A percentile compares a stretch with the other conserved stretches of the same genome.
phyloP scores from a whole-genome alignment of 495 filamentous ascomycete genomes.

The Aspergillus campestris region DNA sequence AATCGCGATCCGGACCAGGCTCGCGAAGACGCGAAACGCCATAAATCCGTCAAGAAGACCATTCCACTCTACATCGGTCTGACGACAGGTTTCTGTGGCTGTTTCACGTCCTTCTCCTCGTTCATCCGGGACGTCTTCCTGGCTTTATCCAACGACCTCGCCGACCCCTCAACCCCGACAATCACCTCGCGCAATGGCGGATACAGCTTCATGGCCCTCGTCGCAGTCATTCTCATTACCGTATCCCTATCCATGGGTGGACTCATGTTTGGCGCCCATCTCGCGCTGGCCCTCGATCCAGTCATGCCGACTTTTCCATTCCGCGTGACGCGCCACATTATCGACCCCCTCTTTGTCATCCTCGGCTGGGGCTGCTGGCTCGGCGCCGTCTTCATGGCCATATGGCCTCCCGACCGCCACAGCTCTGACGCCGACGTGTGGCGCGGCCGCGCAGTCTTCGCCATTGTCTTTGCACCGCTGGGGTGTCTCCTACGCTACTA shows the following conservation, averaged over 20 bases:
- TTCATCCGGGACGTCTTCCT: slow-evolving; percentile 83
- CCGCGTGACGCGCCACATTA: slow-evolving; percentile 41
- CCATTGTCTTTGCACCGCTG: slow-evolving; percentile 76
- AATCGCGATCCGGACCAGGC: slow-evolving; percentile 6
- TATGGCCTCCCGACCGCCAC: slow-evolving; percentile 61
- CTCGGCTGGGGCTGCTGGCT: slow-evolving; percentile 70
- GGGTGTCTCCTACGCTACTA: slow-evolving; percentile 68
- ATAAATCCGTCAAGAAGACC: slow-evolving; percentile 62
- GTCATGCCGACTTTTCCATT: slow-evolving; percentile 52
- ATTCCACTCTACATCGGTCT: slow-evolving; percentile 88
- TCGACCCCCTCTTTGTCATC: slow-evolving; percentile 55
- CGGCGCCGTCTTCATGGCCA: slow-evolving; percentile 64
- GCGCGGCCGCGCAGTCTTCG: slow-evolving; percentile 68
- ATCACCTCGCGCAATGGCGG: slow-evolving; percentile 54
- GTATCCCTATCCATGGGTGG: slow-evolving; percentile 59
- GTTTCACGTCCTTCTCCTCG: slow-evolving; percentile 83
- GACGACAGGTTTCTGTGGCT: slow-evolving; percentile 89
- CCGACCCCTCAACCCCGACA: slow-evolving; percentile 32
- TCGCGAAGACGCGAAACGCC: slow-evolving; percentile 33
- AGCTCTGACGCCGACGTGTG: slow-evolving; percentile 37
- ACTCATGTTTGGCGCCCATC: slow-evolving; percentile 66
- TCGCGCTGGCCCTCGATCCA: slow-evolving; percentile 55
- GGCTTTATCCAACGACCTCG: slow-evolving; percentile 68
- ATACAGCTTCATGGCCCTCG: slow-evolving; percentile 71
- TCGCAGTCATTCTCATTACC: slow-evolving; percentile 61